Percentiles rank a stretch among this genome's conserved stretches.
phyloP scores from a whole-genome alignment of 1,284 basidiomycete genomes.

The Austroboletus novae-zelandiae region DNA sequence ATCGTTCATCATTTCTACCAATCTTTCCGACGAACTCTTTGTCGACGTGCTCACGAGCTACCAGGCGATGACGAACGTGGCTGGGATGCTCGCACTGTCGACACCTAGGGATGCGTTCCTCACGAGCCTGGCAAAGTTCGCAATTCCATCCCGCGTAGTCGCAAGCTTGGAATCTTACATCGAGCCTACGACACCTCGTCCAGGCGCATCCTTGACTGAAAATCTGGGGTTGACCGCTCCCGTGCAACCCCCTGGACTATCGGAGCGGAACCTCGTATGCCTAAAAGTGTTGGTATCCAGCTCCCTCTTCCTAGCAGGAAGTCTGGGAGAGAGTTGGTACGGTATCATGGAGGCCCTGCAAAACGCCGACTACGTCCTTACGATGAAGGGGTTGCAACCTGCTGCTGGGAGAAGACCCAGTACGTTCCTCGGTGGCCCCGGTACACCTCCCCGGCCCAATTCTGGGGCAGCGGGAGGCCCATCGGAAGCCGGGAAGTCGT shows the following conservation, averaged over 20 bases:
- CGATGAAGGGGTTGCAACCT: constrained; percentile 47
- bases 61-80: constrained; percentile 83
- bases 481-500: constrained; percentile 21
- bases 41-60: constrained; percentile 79
- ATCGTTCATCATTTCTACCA: constrained; percentile 86
- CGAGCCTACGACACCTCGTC: constrained; percentile 65
- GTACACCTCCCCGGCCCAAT: constrained; percentile 35
- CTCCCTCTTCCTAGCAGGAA: constrained; percentile 80
- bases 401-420: constrained; percentile 34
- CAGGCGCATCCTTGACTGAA: constrained; percentile 63
- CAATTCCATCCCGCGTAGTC: constrained; percentile 85
- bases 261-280: constrained; percentile 88
- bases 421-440: constrained; percentile 33
- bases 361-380: constrained; percentile 89
- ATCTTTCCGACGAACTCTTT: constrained; percentile 85
- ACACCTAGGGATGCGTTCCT: constrained; percentile 95
- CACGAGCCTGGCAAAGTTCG: constrained; percentile 81
- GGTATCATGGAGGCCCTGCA: constrained; percentile 87
- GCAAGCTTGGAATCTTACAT: constrained; percentile 75
- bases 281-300: constrained; percentile 80
- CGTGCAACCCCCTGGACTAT: constrained; percentile 68
- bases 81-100: constrained; percentile 81
- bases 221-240: constrained; percentile 61
- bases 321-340: constrained; percentile 88
- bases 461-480: constrained; percentile 30